phyloP scores from a whole-genome alignment of 2,329 filamentous ascomycete genomes.

The Pestalotiopsis sp. region DNA sequence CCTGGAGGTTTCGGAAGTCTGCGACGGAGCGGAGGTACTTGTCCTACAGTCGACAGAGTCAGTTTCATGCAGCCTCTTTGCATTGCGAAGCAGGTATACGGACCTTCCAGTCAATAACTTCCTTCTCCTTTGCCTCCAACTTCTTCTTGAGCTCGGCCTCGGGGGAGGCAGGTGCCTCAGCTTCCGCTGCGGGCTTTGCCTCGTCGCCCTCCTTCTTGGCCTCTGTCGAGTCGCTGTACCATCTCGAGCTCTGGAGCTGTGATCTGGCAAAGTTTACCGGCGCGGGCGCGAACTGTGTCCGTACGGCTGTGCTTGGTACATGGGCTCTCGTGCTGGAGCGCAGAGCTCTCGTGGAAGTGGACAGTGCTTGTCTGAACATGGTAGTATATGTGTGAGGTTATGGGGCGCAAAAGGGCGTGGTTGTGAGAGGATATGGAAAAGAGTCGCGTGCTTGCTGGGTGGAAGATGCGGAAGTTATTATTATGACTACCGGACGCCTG shows the following conservation, averaged over 20 bases:
- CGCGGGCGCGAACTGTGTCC: slow-evolving; percentile 47
- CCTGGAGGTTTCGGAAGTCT: slow-evolving; percentile 97
- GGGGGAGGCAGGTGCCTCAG: slow-evolving; percentile 39
- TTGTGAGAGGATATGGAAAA: background rate
- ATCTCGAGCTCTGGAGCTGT: slow-evolving; percentile 27
- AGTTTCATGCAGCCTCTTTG: slow-evolving; percentile 6
- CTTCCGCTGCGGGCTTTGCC: background rate
- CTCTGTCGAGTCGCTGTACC: slow-evolving; percentile 41
- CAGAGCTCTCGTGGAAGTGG: slow-evolving; percentile 31
- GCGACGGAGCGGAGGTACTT: slow-evolving; percentile 92
- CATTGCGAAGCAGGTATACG: slow-evolving; percentile 23
- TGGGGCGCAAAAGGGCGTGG: background rate
- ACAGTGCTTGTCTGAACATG: slow-evolving; percentile 34
- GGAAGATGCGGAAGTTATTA: slow-evolving; percentile 1
- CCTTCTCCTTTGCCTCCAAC: slow-evolving; percentile 72
- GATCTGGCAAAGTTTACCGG: slow-evolving; percentile 35
- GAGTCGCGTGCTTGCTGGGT: slow-evolving; percentile 1
- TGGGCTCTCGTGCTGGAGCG: slow-evolving; percentile 37
- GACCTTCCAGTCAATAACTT: slow-evolving; percentile 85
- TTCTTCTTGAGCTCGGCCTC: slow-evolving; percentile 62
- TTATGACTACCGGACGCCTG: background rate
- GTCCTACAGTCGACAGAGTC: slow-evolving; percentile 60
- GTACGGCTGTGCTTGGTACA: slow-evolving; percentile 49
- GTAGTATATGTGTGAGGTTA: slow-evolving; percentile 9
- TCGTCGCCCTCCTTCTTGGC: slow-evolving; percentile 40